Evolutionary conservation across 768 basidiomycete genomes (phyloP), one percentile per base, ranked within the genome.

Genomic region (Hemileccinum impolitum): DNA sequence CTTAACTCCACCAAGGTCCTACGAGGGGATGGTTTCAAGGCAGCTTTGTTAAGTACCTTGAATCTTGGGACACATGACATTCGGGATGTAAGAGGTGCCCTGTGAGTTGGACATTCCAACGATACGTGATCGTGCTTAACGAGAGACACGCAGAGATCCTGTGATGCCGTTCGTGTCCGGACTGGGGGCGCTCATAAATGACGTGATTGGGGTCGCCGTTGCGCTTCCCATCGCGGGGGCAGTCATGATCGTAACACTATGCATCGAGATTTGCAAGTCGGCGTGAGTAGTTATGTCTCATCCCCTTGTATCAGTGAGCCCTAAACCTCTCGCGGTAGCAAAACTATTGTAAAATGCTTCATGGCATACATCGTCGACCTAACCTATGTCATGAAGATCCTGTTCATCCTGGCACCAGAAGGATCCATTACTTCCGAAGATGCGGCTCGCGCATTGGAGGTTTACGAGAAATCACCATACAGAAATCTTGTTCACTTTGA

Each of bases 371-470:
- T 47, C 21, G 38, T 17, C 14, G 37, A 39, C 15, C 30, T 47
- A 19, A 8, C 38, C 15, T 47, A 47, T 9, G 45, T 47, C 14
- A 39, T 47, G 45, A 39, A 39, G 45, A 47, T 39, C 19, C 45
- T 45, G 12, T 45, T 45, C 18, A n/a, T 45, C 23, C n/a, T 45
- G 25, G 21, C 23, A 25, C 25, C 44, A 5, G 15, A 12, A 18
- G n/a, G 25, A 7, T 7, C 44, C 11, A 18, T 45, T 18, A 37
- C 44, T 1, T 45, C 45, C 6, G 7, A 39, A 21, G 19, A 39
- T 4, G 38, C 39, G 18, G 45, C 35, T 12, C 35, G 17, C 35
- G 35, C 35, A 17, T 8, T 36, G 9, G 13, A 36, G 13, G 35
- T 36, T 9, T 36, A 36, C 35, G 35, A 36, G 17, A 12, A 36